Percentiles rank a stretch among this genome's conserved stretches.
phyloP scores from a whole-genome alignment of 495 filamentous ascomycete species.

The Ramalina peruviana region DNA sequence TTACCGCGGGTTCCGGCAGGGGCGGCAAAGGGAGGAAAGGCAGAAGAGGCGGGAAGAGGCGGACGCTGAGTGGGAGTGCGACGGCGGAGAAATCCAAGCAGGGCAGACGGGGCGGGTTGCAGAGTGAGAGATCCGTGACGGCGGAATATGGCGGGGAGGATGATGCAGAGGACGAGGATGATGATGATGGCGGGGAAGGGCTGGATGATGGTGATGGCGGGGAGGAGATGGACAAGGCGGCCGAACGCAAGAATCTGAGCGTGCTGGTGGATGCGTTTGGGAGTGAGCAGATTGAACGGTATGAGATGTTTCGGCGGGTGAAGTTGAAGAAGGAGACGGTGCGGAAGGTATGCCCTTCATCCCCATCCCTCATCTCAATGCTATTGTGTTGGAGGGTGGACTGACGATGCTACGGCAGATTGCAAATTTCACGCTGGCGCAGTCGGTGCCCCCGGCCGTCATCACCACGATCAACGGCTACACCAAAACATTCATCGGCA shows the following conservation, averaged over 20 bases:
- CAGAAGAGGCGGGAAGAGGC: conserved; percentile 42
- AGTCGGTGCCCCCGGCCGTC: conserved; percentile 67
- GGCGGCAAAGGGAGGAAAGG: conserved; percentile 46
- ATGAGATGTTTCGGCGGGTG: conserved; percentile 55
- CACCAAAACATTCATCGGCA: conserved; percentile 72
- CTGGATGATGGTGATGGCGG: conserved; percentile 46
- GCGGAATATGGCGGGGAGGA: conserved; percentile 36
- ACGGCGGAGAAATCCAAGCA: conserved; percentile 37
- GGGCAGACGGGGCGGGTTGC: conserved; percentile 34
- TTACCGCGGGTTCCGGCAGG: conserved; percentile 33
- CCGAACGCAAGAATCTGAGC: conserved; percentile 55
- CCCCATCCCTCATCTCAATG: not conserved
- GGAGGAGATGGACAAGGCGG: conserved; percentile 49
- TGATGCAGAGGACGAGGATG: conserved; percentile 48
- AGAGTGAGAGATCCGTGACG: not conserved
- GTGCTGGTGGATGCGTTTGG: conserved; percentile 60
- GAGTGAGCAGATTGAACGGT: conserved; percentile 52
- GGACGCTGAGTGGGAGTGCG: conserved; percentile 25
- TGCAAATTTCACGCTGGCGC: conserved; percentile 77
- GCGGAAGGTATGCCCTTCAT: conserved; percentile 22
- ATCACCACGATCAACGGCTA: conserved; percentile 68
- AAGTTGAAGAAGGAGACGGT: conserved; percentile 52
- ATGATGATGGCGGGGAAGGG: conserved; percentile 53
- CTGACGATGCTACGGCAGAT: conserved; percentile 29
- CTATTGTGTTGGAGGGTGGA: not conserved